Evolutionary conservation across 2,329 filamentous ascomycete species (phyloP).

Genomic region (Diaporthe eres): DNA sequence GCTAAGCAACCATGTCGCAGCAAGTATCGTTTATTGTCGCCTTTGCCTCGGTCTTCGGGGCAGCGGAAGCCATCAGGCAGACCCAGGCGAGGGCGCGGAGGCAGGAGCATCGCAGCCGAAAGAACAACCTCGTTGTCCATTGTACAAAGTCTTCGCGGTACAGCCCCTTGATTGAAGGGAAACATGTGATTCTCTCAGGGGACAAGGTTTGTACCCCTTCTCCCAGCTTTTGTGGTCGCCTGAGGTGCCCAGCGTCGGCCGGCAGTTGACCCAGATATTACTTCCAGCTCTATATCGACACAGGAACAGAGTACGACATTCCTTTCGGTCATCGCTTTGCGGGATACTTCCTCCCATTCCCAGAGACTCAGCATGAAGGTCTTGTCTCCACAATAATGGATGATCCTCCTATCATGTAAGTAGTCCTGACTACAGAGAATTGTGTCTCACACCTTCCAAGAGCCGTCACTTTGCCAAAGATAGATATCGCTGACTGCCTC

Average conservation of each 20-base stretch:
- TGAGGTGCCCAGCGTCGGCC: neutral
- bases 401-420: constrained; percentile 59
- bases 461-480: neutral
- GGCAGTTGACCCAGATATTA: constrained; percentile 19
- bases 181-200: constrained; percentile 60
- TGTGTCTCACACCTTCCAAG: neutral
- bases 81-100: constrained; percentile 60
- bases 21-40: constrained; percentile 54
- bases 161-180: constrained; percentile 59
- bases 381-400: constrained; percentile 64
- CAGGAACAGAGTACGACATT: constrained; percentile 48
- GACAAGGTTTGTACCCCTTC: constrained; percentile 52
- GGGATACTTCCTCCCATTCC: constrained; percentile 71
- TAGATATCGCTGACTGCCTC: neutral
- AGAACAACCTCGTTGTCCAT: constrained; percentile 62
- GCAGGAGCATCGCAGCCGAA: constrained; percentile 63
- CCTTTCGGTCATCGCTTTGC: constrained; percentile 65
- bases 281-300: constrained; percentile 63
- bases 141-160: constrained; percentile 62
- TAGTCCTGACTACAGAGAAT: neutral
- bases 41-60: constrained; percentile 60
- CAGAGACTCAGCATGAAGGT: constrained; percentile 62
- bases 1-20: constrained; percentile 30
- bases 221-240: neutral
- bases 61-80: constrained; percentile 61